Percentiles rank a stretch among this genome's conserved stretches.
Evolutionary conservation across 805 yeast species (phyloP).

Genomic region (Candida cerambycidarum): DNA sequence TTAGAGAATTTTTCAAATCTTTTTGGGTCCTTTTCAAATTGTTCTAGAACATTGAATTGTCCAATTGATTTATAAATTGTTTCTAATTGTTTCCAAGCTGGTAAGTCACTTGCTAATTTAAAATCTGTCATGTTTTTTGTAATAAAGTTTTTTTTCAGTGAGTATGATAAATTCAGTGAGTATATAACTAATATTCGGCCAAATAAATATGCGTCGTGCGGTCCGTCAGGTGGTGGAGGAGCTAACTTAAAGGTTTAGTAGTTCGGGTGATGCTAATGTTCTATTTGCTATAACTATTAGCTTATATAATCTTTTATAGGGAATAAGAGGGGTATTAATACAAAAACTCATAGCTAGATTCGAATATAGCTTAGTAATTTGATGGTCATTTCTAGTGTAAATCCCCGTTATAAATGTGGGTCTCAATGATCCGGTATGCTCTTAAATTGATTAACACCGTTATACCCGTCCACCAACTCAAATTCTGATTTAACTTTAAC

Average conservation of each 20-base stretch:
- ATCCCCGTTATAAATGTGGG: no score
- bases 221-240: not conserved
- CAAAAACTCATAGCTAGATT: no score
- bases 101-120: slow-evolving; percentile 58
- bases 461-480: no score
- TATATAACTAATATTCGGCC: not conserved
- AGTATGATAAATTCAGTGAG: not conserved
- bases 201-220: slow-evolving; percentile 1
- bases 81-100: slow-evolving; percentile 84
- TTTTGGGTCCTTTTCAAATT: slow-evolving; percentile 69
- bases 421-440: slow-evolving; percentile 4
- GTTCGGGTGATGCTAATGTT: no score
- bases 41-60: slow-evolving; percentile 71
- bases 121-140: slow-evolving; percentile 13
- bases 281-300: no score
- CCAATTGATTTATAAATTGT: slow-evolving; percentile 68
- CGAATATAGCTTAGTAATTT: no score
- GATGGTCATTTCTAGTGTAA: no score
- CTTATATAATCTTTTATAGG: no score
- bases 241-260: no score
- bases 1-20: slow-evolving; percentile 77
- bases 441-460: no score
- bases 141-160: not conserved
- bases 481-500: no score
- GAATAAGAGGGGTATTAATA: not conserved